Conservation (phyloP, 495 filamentous ascomycete genomes). For the Aspergillus panamensis region DNA sequence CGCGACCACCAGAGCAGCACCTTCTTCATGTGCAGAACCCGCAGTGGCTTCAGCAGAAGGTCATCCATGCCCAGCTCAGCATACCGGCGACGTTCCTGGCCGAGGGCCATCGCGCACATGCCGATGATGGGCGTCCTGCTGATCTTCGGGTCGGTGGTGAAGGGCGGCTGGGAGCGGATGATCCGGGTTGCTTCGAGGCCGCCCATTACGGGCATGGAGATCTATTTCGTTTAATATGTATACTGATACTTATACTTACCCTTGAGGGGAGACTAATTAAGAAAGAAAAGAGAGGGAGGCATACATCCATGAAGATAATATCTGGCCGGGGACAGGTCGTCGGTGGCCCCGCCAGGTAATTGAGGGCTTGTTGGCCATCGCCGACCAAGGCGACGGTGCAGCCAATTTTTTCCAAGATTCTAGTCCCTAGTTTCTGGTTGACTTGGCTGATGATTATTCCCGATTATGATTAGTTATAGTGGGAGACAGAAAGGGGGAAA, state of each 20-base stretch:
- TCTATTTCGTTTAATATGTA: background rate
- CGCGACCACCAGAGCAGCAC: conserved; percentile 2
- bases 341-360: conserved; percentile 5
- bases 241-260: too few species aligned
- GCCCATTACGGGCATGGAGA: conserved; percentile 5
- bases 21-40: conserved; percentile 14
- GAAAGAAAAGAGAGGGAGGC: background rate
- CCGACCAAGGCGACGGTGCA: conserved; percentile 4
- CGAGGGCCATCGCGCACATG: background rate
- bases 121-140: conserved; percentile 4
- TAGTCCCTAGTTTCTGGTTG: background rate
- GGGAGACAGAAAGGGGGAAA: too few species aligned
- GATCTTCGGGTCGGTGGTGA: conserved; percentile 7
- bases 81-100: background rate
- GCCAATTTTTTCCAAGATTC: background rate
- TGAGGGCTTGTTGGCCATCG: conserved; percentile 11
- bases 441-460: background rate
- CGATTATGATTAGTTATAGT: background rate
- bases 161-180: conserved; percentile 7
- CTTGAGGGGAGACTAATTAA: too few species aligned
- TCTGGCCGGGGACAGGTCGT: conserved; percentile 7
- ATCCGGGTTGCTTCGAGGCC: conserved; percentile 8
- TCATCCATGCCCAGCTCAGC: conserved; percentile 3
- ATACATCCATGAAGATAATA: conserved; percentile 11
- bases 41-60: background rate